These are phyloP conservation scores for Crithidia fasciculata DNA, from an alignment of 208 protist species.

Conservation along the genomic window DNA sequence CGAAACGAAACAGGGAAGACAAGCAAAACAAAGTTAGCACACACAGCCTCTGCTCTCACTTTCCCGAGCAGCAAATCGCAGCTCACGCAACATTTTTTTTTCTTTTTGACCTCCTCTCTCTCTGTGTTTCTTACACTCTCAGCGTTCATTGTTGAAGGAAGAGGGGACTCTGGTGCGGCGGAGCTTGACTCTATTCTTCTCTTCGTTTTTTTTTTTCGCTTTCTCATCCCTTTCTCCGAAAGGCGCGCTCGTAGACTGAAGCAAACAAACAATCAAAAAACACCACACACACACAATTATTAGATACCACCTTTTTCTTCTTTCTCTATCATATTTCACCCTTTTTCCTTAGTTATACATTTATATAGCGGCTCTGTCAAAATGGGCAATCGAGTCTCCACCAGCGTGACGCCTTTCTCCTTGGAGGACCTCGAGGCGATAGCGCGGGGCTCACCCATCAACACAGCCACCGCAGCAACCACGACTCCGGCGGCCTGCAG, in stretches of 20 bases:
- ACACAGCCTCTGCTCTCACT: neutral
- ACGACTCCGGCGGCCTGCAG: neutral
- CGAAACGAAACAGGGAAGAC: too few relatives aligned
- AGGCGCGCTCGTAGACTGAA: too few relatives aligned
- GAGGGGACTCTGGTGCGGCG: too few relatives aligned
- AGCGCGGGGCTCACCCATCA: conserved; percentile 1
- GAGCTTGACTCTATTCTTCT: neutral
- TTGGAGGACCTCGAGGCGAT: conserved; percentile 46
- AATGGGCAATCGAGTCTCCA: conserved; percentile 76
- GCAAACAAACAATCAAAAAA: too few relatives aligned
- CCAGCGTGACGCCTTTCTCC: conserved; percentile 49
- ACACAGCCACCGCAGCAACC: neutral
- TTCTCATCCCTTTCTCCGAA: too few relatives aligned
- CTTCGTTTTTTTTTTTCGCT: neutral
- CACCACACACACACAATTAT: too few relatives aligned
- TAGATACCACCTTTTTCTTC: neutral
- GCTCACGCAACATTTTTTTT: neutral
- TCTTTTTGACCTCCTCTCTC: conserved; percentile 4
- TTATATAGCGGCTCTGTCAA: neutral
- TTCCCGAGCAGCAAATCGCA: neutral
- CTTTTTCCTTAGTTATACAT: neutral
- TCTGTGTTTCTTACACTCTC: neutral
- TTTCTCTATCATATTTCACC: neutral
- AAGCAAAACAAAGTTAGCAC: too few relatives aligned
- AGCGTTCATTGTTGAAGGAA: too few relatives aligned